Conservation (phyloP, 192 early-diverging fungal species). For the Backusella circina region DNA sequence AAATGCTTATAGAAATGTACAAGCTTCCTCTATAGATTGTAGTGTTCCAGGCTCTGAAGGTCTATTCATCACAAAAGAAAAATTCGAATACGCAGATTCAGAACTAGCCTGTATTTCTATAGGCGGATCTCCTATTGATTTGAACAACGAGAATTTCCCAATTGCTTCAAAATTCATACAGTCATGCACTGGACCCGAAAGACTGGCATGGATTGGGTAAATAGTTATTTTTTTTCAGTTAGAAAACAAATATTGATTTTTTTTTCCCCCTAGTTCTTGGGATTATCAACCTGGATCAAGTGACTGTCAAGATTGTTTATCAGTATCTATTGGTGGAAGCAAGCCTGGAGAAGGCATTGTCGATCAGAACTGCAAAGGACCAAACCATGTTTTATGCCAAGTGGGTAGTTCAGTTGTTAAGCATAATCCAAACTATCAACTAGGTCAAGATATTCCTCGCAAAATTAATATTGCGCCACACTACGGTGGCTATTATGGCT, state of each 20-base stretch:
- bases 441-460: background rate
- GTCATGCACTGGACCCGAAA: background rate
- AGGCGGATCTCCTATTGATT: background rate
- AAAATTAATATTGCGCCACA: background rate
- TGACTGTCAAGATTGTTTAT: background rate
- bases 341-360: background rate
- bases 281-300: background rate
- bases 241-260: background rate
- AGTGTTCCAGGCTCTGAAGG: background rate
- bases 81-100: background rate
- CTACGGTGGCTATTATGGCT: background rate
- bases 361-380: background rate
- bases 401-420: background rate
- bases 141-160: background rate
- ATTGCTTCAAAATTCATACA: background rate
- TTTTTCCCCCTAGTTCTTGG: background rate
- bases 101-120: background rate
- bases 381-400: slow-evolving; percentile 1
- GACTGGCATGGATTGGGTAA: background rate
- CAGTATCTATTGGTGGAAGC: background rate
- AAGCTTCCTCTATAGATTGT: background rate
- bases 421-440: background rate
- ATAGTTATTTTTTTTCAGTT: background rate
- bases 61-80: background rate
- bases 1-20: background rate